Base-by-base conservation (phyloP, 805 yeast genomes). In the Blastobotrys terrestris region DNA sequence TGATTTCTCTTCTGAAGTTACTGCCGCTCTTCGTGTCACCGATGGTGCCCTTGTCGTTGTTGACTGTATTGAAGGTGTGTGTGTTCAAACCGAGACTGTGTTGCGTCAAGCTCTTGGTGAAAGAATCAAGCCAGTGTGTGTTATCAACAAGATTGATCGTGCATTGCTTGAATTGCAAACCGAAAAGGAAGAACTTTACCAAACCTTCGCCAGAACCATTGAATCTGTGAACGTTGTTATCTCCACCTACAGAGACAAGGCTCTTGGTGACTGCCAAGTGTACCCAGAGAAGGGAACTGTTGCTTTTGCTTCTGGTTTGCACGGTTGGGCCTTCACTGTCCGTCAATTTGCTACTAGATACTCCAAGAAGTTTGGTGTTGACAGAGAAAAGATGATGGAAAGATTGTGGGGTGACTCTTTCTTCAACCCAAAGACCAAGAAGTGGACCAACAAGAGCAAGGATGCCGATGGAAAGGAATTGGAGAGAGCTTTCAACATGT, bases 281-380 rank as follows among this genome's bases (percentile, higher is more conserved):
- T 92, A 85, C 96, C 99, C 99, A 77, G 95, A 92, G 76, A 77
- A 78, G 74, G 99, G 99, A 81, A 92, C 98, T 76, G 96, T 92
- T 72, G 99, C 99, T 67, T 92, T 92, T 78, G 98, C 96, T 82
- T 94, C 98, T 76, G 99, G 98, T 87, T 83, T 92, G 73, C 99
- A 92, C 85, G 99, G 99, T 78, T 92, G 99, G 99, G 98, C 97
- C 74, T 92, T 92, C 92, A 92, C 99, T 68, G 86, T 92, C 73
- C 89, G 99, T 79, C 98, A 92, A 83, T 92, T 92, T 68, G 97
- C 98, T 69, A 77, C 80, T 79, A 88, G 96, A 81, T 92, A 94
- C 85, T 83, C 97, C 75, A 90, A 91, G 90, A 94, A 92, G 81
- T 92, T 94, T 75, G 98, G 98, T 90, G 98, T 92, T 72, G 97